phyloP scores from a whole-genome alignment of 768 basidiomycete species.

The Termitomyces sp. region DNA sequence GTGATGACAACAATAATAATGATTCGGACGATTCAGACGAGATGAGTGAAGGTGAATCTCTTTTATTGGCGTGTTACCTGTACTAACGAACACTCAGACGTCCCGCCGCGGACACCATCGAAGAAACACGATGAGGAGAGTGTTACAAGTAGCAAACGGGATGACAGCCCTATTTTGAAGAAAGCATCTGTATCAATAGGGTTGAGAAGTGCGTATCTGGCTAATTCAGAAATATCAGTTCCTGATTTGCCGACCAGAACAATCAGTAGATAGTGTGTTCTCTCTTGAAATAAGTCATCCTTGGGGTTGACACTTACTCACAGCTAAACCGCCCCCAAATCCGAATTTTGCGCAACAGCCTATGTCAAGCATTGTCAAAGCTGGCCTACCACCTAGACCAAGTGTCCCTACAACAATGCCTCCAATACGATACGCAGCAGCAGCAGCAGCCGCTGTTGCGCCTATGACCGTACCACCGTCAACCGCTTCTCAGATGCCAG shows the following conservation, averaged over 20 bases:
- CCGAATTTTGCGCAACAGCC: slow-evolving; percentile 81
- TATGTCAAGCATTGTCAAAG: slow-evolving; percentile 70
- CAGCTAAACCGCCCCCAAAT: slow-evolving; percentile 66
- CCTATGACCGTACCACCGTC: slow-evolving; percentile 23
- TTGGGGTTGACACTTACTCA: slow-evolving; percentile 9
- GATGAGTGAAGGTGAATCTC: slow-evolving; percentile 58
- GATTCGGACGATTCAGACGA: slow-evolving; percentile 76
- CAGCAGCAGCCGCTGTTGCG: slow-evolving; percentile 63
- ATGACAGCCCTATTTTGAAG: slow-evolving; percentile 77
- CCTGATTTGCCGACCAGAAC: slow-evolving; percentile 38
- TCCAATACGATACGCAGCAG: slow-evolving; percentile 88
- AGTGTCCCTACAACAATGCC: slow-evolving; percentile 58
- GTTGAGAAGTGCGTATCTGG: slow-evolving; percentile 58
- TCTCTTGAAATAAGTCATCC: not conserved
- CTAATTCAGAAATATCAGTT: not conserved
- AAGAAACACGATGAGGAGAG: slow-evolving; percentile 85
- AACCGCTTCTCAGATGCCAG: slow-evolving; percentile 30
- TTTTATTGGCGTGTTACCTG: slow-evolving; percentile 5
- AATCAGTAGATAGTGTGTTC: slow-evolving; percentile 62
- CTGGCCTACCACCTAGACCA: slow-evolving; percentile 51
- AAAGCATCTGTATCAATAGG: slow-evolving; percentile 61
- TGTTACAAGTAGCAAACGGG: slow-evolving; percentile 66
- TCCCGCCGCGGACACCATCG: slow-evolving; percentile 55
- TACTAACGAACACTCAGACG: slow-evolving; percentile 33
- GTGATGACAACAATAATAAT: slow-evolving; percentile 51